Evolutionary conservation across 2,329 filamentous ascomycete species (phyloP), one percentile per base, ranked within the genome.

Genomic region (Lachnellula occidentalis): DNA sequence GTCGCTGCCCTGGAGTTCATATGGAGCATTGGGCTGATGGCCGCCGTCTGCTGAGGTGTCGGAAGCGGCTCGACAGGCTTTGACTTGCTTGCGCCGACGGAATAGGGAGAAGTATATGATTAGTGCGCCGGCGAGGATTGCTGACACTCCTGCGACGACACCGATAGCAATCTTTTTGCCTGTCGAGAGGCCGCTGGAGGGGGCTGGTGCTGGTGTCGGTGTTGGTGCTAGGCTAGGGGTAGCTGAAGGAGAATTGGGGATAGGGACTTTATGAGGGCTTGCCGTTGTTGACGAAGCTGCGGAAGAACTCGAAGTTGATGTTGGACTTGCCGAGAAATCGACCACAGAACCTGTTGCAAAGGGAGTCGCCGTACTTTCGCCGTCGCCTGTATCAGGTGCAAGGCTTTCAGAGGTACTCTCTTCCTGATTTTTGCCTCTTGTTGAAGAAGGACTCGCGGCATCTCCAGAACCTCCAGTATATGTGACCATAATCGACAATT

Each of bases 141-240:
- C 34, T 7, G 24, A 11, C 6, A 46, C 43, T 31, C 17, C 19
- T 46, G 22, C 22, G n/a, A n/a, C 50, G 6, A 53, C 54, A 31
- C 50, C 41, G 22, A 56, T 56, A 11, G 45, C 54, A 17, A 53
- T 50, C 42, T 50, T 56, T 8, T 22, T 46, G 5, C 50, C 50
- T 15, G 19, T 42, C 14, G 54, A 53, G n/a, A 56, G 54, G 5
- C 27, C 46, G 22, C 36, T 27, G 4, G 22, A 24, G 17, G 43
- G 24, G n/a, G 24, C 42, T 37, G 15, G 31, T 42, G 37, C 19
- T 15, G 34, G 22, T 24, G 24, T 46, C 37, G 15, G 31, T 42
- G 37, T 27, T 15, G 34, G 22, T 24, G 22, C 22, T 24, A 24
- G 22, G 4, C 12, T 21, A n/a, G 41, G 12, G 34, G 24, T 6